A percentile compares a stretch with the other conserved stretches of the same genome.
phyloP scores from a whole-genome alignment of 1,284 basidiomycete genomes.

The Moniliella sp. region DNA sequence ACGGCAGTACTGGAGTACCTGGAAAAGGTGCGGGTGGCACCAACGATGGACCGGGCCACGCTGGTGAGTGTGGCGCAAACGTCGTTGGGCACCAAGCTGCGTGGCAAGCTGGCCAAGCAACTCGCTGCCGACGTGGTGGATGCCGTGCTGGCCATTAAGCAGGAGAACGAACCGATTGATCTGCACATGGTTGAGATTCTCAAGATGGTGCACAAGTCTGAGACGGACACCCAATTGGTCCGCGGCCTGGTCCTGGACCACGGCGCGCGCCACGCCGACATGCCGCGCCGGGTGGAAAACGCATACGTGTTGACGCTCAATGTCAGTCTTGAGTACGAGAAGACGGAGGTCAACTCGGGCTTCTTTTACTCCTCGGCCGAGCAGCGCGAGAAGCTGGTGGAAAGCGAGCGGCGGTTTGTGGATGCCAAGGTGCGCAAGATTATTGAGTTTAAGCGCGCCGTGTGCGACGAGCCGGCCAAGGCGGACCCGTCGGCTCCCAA shows the following conservation, averaged over 20 bases:
- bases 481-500: constrained; percentile 41
- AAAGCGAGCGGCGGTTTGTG: constrained; percentile 80
- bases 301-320: constrained; percentile 86
- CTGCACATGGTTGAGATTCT: constrained; percentile 98
- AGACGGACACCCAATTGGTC: constrained; percentile 89
- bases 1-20: constrained; percentile 67
- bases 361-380: constrained; percentile 99
- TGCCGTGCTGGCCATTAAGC: constrained; percentile 61
- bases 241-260: constrained; percentile 80
- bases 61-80: constrained; percentile 82
- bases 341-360: constrained; percentile 98
- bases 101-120: constrained; percentile 58
- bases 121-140: constrained; percentile 82
- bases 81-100: constrained; percentile 81
- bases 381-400: constrained; percentile 93
- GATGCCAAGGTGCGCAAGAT: constrained; percentile 91
- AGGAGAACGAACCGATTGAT: constrained; percentile 51
- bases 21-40: constrained; percentile 60
- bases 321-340: constrained; percentile 95
- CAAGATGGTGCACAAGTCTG: constrained; percentile 99
- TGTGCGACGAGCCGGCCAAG: constrained; percentile 45
- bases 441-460: constrained; percentile 81
- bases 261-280: constrained; percentile 89
- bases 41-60: constrained; percentile 58
- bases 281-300: constrained; percentile 95